phyloP scores from a whole-genome alignment of 169 alveolate species.

The Plasmodium coatneyi region DNA sequence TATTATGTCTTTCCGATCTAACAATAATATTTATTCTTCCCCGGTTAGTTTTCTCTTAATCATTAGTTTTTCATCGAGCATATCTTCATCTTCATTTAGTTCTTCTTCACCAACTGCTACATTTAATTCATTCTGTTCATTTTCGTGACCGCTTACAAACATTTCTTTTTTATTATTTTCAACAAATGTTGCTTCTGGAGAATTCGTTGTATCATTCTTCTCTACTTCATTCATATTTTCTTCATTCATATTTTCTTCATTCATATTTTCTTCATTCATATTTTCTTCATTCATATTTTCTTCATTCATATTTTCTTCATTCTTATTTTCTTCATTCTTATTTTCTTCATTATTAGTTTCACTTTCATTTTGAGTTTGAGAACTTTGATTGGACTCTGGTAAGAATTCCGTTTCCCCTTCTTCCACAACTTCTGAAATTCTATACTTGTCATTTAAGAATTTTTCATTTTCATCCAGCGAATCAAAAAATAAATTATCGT shows the following conservation, averaged over 20 bases:
- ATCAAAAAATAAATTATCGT: not conserved
- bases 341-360: not conserved
- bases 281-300: not conserved
- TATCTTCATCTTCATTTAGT: constrained; percentile 14
- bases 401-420: not conserved
- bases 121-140: not conserved
- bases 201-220: not conserved
- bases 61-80: constrained; percentile 14
- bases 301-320: not conserved
- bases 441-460: not conserved
- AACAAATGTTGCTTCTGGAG: not conserved
- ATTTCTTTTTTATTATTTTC: not conserved
- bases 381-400: not conserved
- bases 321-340: not conserved
- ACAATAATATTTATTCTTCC: not conserved
- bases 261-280: not conserved
- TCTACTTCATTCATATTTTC: not conserved
- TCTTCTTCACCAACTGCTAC: not conserved
- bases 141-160: not conserved
- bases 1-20: not conserved
- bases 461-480: not conserved
- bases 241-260: not conserved
- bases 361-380: not conserved
- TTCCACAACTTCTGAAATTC: not conserved
- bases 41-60: not conserved